Evolutionary conservation across 2,329 filamentous ascomycete genomes (phyloP).

Genomic region (Neocatenulostroma microsporum): DNA sequence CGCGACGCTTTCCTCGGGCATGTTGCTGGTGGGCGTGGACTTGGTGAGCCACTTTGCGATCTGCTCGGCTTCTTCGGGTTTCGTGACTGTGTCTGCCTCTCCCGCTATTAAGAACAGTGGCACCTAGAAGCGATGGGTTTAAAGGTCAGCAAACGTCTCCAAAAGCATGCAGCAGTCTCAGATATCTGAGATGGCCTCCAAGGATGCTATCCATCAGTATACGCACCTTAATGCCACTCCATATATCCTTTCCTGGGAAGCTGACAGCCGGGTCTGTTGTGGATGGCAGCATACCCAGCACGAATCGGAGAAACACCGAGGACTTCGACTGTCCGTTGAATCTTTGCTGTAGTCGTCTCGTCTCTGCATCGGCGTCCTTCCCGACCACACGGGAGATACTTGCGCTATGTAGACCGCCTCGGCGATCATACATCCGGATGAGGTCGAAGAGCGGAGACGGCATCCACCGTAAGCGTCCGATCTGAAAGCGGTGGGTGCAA

Average conservation of each 20-base stretch:
- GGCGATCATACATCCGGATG: slow-evolving; percentile 68
- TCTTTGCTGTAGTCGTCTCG: slow-evolving; percentile 59
- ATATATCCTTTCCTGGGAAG: slow-evolving; percentile 60
- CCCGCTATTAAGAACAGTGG: slow-evolving; percentile 75
- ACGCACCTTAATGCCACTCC: slow-evolving; percentile 62
- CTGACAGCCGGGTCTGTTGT: slow-evolving; percentile 26
- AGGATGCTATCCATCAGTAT: no score
- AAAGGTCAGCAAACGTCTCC: no score
- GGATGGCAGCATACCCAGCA: slow-evolving; percentile 53
- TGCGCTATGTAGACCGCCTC: slow-evolving; percentile 67
- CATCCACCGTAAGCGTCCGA: slow-evolving; percentile 62
- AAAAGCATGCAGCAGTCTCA: no score
- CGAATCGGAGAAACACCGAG: slow-evolving; percentile 74
- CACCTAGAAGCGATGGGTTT: no score
- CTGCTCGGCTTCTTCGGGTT: slow-evolving; percentile 60
- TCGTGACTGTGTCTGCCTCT: slow-evolving; percentile 67
- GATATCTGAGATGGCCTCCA: no score
- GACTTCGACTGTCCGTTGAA: slow-evolving; percentile 81
- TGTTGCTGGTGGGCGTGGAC: background rate
- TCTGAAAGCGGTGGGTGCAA: no score
- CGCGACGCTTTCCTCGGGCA: background rate
- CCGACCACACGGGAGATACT: slow-evolving; percentile 76
- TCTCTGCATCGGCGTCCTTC: slow-evolving; percentile 54
- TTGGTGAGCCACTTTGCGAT: slow-evolving; percentile 45
- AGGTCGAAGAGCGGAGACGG: slow-evolving; percentile 67